Base-by-base conservation (phyloP, 1,284 basidiomycete species). In the Ganoderma leucocontextum region DNA sequence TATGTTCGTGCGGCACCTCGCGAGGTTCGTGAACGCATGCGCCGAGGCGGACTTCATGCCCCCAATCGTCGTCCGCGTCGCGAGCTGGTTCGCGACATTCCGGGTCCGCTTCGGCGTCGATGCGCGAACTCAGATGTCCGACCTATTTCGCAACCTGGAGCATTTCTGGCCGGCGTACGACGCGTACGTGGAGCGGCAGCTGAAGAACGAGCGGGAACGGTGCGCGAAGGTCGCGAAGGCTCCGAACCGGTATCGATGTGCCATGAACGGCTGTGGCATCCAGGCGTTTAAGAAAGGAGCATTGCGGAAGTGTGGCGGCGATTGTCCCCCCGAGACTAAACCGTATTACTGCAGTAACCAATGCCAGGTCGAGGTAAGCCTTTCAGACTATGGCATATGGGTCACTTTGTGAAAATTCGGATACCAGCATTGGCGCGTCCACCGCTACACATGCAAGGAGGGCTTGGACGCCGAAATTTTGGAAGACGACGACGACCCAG, bases 161-260 rank as follows among this genome's bases (percentile, higher is more conserved):
- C 42, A 29, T 35, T 12, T 17, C 33, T n/a, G 8, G 47, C 47
- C 47, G 10, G 47, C 33, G 15, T 35, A 52, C 12, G 35, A 33
- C 2, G 33, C 47, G 22, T 49, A 49, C 22, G 47, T 25, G 10
- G 47, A 12, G 22, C 47, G 47, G 47, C 47, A 49, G 47, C 22
- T 25, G 7, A 22, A 49, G 19, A 9, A 5, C 2, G n/a, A 25
- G 63, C 58, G 35, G 35, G 22, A 19, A n/a, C 17, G 41, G 19
- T 25, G 6, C 10, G 57, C 13, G 41, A 60, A 64, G 36, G 57
- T 64, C 35, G 33, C 17, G 15, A 59, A 60, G 35, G 42, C 57
- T 7, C 63, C 63, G 4, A 29, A 64, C 22, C n/a, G 19, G n/a
- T 64, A 64, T 15, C 55, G 42, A 15, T 64, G 63, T 44, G 63